Evolutionary conservation across 257 asterid genomes (phyloP), one percentile per base, ranked within the genome.

Genomic region (Fraxinus pennsylvanica): DNA sequence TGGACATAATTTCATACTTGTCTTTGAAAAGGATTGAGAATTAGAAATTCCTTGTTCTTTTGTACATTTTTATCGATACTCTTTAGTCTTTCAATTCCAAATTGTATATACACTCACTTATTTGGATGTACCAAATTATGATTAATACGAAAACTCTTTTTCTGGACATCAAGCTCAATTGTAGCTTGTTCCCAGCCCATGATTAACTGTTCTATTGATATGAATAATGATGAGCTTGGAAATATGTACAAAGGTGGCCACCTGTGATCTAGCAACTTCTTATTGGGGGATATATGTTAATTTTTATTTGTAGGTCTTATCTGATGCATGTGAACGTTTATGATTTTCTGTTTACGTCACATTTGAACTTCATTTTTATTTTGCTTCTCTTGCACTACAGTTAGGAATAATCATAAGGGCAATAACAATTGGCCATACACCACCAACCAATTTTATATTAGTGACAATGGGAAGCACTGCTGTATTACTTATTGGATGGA

Each of bases 401-500:
- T 78, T 95, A 89, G 98, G 98, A 73, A 35, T 95, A 72, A 19
- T 86, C 32, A 83, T 93, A 87, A 87, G 98, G 80, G 81, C 94
- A 17, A 72, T 74, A 33, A 33, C 91, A 14, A 85, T 84, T 19
- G 96, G 99, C 5, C 97, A 93, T 76, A 47, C 82, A 50, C 99
- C 96, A 22, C 91, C 96, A 14, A 84, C 82, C 75, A 90, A 86
- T 84, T 95, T 91, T 79, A 80, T 91, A 9, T 70, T 90, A 54
- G 96, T 90, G 65, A 90, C 99, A 47, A 88, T 93, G 97, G 98
- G 96, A 77, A 95, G 96, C 90, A 95, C 99, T 2, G 97, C 91
- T 33, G 80, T 89, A 43, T 73, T 95, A 74, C 96, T 95, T 43
- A 80, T 95, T 71, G 98, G 97, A 63, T 91, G 98, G 98, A 85